A percentile compares a stretch with the other conserved stretches of the same genome.
These are phyloP conservation scores for Teratosphaeria epicoccoides DNA, from an alignment of 2,329 filamentous ascomycete genomes.

Conservation along the genomic window DNA sequence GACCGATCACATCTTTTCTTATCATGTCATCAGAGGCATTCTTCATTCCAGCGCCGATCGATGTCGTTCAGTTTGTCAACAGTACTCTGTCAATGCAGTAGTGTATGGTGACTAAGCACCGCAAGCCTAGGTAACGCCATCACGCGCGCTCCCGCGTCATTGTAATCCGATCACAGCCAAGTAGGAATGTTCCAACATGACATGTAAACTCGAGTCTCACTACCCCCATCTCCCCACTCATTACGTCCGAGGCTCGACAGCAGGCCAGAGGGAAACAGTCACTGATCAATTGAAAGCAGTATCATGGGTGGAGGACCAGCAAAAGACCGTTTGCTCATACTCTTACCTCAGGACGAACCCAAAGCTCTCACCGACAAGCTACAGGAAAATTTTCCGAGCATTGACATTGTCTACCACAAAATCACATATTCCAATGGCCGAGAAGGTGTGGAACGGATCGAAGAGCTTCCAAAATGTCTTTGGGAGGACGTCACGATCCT, in stretches of 20 bases:
- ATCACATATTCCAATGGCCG: conserved; percentile 15
- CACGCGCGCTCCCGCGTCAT: too few relatives aligned
- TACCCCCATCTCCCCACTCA: too few relatives aligned
- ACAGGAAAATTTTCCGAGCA: conserved; percentile 33
- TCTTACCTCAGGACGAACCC: conserved; percentile 28
- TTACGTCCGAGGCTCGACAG: too few relatives aligned
- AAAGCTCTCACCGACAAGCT: conserved; percentile 28
- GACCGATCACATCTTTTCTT: too few relatives aligned
- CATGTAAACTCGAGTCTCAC: too few relatives aligned
- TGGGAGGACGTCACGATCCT: conserved; percentile 37
- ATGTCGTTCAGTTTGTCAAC: neutral
- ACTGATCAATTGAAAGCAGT: too few relatives aligned
- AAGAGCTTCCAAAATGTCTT: conserved; percentile 23
- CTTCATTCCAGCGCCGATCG: too few relatives aligned
- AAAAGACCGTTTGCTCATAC: conserved; percentile 24
- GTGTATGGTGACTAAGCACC: neutral
- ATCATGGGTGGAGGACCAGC: conserved; percentile 28
- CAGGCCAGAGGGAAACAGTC: too few relatives aligned
- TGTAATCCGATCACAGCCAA: too few relatives aligned
- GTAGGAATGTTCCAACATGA: too few relatives aligned
- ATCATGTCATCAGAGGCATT: neutral
- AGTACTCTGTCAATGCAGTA: too few relatives aligned
- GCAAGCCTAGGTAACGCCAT: neutral
- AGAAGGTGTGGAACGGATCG: conserved; percentile 1
- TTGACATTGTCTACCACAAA: conserved; percentile 35